phyloP scores from a whole-genome alignment of 2,329 filamentous ascomycete genomes.

The Colletotrichum australisinense region DNA sequence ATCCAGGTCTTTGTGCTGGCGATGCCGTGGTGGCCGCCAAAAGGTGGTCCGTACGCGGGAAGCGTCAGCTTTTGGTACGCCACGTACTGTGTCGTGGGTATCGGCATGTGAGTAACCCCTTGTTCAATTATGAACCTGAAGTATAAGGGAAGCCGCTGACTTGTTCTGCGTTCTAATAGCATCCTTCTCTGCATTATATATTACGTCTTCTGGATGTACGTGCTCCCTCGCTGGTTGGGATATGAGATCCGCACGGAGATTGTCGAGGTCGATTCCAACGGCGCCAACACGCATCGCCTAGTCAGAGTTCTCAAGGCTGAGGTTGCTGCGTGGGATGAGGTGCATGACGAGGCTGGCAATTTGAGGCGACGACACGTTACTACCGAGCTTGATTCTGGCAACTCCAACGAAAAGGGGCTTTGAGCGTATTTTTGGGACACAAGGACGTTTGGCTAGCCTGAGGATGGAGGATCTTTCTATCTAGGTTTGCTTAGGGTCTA shows the following conservation, averaged over 20 bases:
- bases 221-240: slow-evolving; percentile 62
- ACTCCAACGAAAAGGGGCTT: slow-evolving; percentile 21
- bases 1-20: slow-evolving; percentile 71
- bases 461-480: not conserved
- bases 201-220: slow-evolving; percentile 68
- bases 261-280: slow-evolving; percentile 56
- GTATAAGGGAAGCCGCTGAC: not conserved
- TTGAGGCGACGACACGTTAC: slow-evolving; percentile 36
- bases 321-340: slow-evolving; percentile 66
- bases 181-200: slow-evolving; percentile 66
- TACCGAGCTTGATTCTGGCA: slow-evolving; percentile 18
- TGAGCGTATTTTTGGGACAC: not conserved
- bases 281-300: slow-evolving; percentile 57
- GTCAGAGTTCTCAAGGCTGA: slow-evolving; percentile 64
- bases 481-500: not conserved
- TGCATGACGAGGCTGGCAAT: slow-evolving; percentile 63
- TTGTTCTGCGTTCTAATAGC: slow-evolving; percentile 43
- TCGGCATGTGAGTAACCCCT: slow-evolving; percentile 66
- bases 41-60: slow-evolving; percentile 67
- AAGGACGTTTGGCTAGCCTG: not conserved
- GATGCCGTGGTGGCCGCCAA: slow-evolving; percentile 79
- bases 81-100: slow-evolving; percentile 73
- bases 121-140: not conserved
- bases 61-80: slow-evolving; percentile 81
- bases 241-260: slow-evolving; percentile 69